These are phyloP conservation scores for Thalassiosira livingstoniorum DNA, from an alignment of 352 stramenopile genomes.

Conservation along the genomic window DNA sequence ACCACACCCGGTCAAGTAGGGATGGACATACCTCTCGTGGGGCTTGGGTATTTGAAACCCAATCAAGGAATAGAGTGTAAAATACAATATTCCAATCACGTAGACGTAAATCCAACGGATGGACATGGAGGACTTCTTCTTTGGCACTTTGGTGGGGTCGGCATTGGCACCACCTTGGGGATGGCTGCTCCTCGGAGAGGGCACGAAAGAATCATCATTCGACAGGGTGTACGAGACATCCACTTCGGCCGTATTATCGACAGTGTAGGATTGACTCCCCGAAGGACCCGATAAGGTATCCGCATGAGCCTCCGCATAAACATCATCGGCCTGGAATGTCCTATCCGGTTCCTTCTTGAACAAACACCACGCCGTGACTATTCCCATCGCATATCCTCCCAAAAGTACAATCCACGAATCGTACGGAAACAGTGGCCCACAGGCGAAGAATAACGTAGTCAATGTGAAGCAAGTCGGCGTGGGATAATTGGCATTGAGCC, in stretches of 20 bases:
- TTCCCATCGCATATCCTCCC: conserved; percentile 16
- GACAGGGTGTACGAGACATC: too few species aligned
- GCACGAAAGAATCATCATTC: too few species aligned
- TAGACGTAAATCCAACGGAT: conserved; percentile 38
- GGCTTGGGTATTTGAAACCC: conserved; percentile 24
- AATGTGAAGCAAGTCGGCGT: conserved; percentile 32
- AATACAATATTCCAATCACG: conserved; percentile 1
- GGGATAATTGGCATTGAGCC: neutral
- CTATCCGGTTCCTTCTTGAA: conserved; percentile 7
- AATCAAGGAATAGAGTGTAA: conserved; percentile 26
- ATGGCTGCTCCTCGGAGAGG: too few species aligned
- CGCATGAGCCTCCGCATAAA: too few species aligned
- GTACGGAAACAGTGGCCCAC: conserved; percentile 41
- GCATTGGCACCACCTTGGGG: too few species aligned
- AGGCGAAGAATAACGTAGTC: conserved; percentile 14
- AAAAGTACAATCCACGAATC: conserved; percentile 25
- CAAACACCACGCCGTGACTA: conserved; percentile 10
- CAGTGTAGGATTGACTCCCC: too few species aligned
- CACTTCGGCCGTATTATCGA: too few species aligned
- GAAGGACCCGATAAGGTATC: too few species aligned
- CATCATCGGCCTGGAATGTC: too few species aligned
- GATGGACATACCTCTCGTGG: conserved; percentile 20
- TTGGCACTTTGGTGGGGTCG: neutral
- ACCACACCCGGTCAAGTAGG: conserved; percentile 43
- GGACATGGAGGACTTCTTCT: neutral